A percentile compares a stretch with the other conserved stretches of the same genome.
phyloP scores from a whole-genome alignment of 2,329 filamentous ascomycete species.

The Hypoxylon sp. region DNA sequence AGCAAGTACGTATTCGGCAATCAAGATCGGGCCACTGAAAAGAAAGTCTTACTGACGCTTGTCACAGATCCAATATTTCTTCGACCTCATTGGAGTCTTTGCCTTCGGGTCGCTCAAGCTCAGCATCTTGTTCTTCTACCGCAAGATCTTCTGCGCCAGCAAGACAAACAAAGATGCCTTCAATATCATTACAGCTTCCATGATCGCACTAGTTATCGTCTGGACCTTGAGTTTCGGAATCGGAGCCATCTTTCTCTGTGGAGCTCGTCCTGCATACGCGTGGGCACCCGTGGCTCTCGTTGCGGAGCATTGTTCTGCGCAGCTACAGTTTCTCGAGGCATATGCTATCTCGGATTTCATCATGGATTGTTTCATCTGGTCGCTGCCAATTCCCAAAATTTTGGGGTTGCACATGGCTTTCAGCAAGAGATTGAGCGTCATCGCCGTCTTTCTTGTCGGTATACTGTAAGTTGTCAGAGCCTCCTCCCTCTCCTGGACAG shows the following conservation, averaged over 20 bases:
- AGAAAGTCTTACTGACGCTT: constrained; percentile 2
- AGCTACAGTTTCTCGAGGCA: constrained; percentile 2
- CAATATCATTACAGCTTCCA: constrained; percentile 1
- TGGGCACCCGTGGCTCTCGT: constrained; percentile 1
- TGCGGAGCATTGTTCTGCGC: constrained; percentile 1
- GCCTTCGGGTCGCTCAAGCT: constrained; percentile 1
- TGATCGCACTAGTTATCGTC: constrained; percentile 2
- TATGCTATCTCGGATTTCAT: constrained; percentile 2
- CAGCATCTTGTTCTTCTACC: constrained; percentile 2
- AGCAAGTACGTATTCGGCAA: constrained; percentile 2
- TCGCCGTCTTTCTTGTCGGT: constrained; percentile 1
- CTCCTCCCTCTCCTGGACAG: constrained; percentile 1
- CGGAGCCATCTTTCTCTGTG: constrained; percentile 1
- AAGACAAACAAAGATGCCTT: constrained; percentile 1
- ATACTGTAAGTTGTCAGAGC: constrained; percentile 1
- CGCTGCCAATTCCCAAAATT: constrained; percentile 2
- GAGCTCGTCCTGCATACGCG: constrained; percentile 1
- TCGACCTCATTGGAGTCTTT: constrained; percentile 2
- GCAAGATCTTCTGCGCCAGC: constrained; percentile 1
- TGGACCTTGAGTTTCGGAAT: constrained; percentile 2
- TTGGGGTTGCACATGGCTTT: not conserved
- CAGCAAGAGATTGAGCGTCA: constrained; percentile 2
- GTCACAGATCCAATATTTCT: constrained; percentile 2
- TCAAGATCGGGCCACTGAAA: constrained; percentile 2
- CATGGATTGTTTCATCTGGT: constrained; percentile 2